Percentiles rank a stretch among this genome's conserved stretches.
Evolutionary conservation across 495 filamentous ascomycete species (phyloP).

Genomic region (Astrothelium macrocarpum): DNA sequence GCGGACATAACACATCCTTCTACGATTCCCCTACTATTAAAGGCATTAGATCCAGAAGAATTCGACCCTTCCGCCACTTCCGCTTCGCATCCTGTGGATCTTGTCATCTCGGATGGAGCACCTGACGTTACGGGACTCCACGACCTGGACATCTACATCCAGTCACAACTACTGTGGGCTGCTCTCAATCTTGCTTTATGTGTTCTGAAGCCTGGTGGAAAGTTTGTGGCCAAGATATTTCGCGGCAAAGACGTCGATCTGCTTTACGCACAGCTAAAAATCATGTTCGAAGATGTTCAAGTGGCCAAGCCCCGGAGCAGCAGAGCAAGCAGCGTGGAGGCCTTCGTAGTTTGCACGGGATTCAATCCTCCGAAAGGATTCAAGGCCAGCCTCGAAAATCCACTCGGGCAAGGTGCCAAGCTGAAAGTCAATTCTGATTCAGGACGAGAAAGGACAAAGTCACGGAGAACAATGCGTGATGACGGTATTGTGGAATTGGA

Average conservation of each 20-base stretch:
- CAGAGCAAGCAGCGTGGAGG: constrained; percentile 88
- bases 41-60: constrained; percentile 69
- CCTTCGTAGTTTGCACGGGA: constrained; percentile 89
- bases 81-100: constrained; percentile 64
- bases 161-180: constrained; percentile 87
- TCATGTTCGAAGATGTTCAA: constrained; percentile 77
- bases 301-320: constrained; percentile 90
- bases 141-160: constrained; percentile 95
- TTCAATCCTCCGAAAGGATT: constrained; percentile 54
- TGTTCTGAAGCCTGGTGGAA: constrained; percentile 83
- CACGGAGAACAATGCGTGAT: constrained; percentile 20
- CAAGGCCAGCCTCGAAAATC: constrained; percentile 57
- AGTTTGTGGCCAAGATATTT: constrained; percentile 97
- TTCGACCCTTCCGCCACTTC: constrained; percentile 44
- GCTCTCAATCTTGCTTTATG: constrained; percentile 87
- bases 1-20: constrained; percentile 97
- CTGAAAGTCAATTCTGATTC: constrained; percentile 22
- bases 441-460: constrained; percentile 26
- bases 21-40: constrained; percentile 78
- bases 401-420: constrained; percentile 48
- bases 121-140: constrained; percentile 95
- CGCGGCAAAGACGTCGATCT: constrained; percentile 85
- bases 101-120: constrained; percentile 90
- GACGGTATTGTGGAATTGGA: constrained; percentile 55
- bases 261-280: constrained; percentile 81